Evolutionary conservation across 2,329 filamentous ascomycete genomes (phyloP).

Genomic region (Cytospora piceae): DNA sequence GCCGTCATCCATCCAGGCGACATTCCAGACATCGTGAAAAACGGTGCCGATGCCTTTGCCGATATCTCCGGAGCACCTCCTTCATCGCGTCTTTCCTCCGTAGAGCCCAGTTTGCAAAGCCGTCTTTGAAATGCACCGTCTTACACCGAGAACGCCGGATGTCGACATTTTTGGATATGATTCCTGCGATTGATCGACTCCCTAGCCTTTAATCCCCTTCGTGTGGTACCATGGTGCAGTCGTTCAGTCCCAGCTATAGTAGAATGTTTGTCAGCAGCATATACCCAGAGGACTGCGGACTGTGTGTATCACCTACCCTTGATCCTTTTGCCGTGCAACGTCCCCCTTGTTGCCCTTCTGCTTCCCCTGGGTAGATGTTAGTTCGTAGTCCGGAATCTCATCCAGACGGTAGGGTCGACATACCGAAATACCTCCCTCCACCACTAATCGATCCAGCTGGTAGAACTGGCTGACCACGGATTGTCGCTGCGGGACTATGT

Average conservation of each 20-base stretch:
- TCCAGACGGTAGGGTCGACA: conserved; percentile 37
- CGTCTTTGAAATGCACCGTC: conserved; percentile 6
- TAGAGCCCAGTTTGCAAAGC: conserved; percentile 20
- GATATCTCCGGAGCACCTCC: neutral
- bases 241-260: conserved; percentile 20
- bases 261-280: neutral
- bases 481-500: conserved; percentile 70
- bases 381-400: conserved; percentile 12
- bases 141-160: conserved; percentile 11
- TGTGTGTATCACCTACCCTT: conserved; percentile 60
- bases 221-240: neutral
- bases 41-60: neutral
- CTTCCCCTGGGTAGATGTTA: conserved; percentile 60
- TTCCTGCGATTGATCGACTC: neutral
- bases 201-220: neutral
- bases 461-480: conserved; percentile 94
- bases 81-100: conserved; percentile 8
- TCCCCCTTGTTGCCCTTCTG: conserved; percentile 68
- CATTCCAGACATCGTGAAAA: neutral
- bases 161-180: neutral
- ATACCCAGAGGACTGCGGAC: neutral
- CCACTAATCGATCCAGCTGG: conserved; percentile 86
- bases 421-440: conserved; percentile 84
- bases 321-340: conserved; percentile 77
- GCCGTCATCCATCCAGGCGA: neutral